Conservation (phyloP, 345 rosid genomes). For the Eucalyptus pumila region DNA sequence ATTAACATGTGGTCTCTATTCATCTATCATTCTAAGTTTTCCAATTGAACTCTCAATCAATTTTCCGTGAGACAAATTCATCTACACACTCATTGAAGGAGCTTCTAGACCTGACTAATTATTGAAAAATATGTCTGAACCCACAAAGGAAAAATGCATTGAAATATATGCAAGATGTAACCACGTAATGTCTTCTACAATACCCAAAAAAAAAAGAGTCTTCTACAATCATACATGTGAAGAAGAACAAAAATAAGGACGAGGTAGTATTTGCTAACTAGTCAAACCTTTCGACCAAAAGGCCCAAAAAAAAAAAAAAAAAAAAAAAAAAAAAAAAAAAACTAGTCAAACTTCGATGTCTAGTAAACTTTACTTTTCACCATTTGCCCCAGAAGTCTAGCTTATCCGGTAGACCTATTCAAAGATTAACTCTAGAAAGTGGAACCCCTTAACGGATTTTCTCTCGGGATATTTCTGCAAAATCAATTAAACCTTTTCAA, state of each 20-base stretch:
- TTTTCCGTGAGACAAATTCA: background rate
- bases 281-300: background rate
- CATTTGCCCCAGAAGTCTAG: background rate
- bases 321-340: too few species aligned
- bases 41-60: fast-evolving
- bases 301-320: too few species aligned
- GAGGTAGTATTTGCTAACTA: background rate
- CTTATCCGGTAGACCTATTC: background rate
- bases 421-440: background rate
- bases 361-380: background rate
- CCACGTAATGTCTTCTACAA: background rate
- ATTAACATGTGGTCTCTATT: background rate
- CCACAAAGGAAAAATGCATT: background rate
- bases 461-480: background rate
- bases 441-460: background rate
- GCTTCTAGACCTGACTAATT: background rate
- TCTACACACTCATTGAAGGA: background rate
- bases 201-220: background rate
- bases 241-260: background rate
- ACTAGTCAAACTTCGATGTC: background rate
- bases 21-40: background rate
- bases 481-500: background rate
- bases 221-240: background rate
- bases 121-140: background rate
- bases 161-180: background rate